phyloP scores from a whole-genome alignment of 371 early-diverging fungal species.

The Mucor lusitanicus region DNA sequence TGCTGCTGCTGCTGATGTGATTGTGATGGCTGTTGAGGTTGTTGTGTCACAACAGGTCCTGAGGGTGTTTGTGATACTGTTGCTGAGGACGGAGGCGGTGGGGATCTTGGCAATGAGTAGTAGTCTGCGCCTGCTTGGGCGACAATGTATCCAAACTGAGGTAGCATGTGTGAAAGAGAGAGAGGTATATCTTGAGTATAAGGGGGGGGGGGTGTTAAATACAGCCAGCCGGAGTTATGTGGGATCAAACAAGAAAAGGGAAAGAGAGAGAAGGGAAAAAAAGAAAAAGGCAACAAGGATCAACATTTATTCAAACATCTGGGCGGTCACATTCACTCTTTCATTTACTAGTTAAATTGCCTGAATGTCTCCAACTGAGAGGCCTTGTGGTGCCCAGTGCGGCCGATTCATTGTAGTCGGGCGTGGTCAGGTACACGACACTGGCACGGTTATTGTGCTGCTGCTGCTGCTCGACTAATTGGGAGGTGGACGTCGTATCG shows the following conservation, averaged over 20 bases:
- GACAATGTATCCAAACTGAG: conserved; percentile 53
- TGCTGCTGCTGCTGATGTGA: neutral
- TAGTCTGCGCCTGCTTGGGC: conserved; percentile 51
- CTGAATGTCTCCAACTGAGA: conserved; percentile 24
- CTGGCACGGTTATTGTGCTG: neutral
- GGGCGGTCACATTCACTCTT: neutral
- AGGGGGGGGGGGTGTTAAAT: neutral
- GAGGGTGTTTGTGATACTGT: neutral
- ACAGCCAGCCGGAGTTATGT: neutral
- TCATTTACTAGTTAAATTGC: neutral
- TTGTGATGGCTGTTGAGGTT: neutral
- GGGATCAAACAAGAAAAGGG: conserved; percentile 7
- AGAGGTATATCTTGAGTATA: neutral
- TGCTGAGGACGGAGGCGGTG: neutral
- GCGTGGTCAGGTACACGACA: conserved; percentile 21
- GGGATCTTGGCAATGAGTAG: conserved; percentile 17
- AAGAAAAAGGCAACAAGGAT: conserved; percentile 12
- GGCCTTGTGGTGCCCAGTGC: conserved; percentile 29
- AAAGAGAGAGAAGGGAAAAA: conserved; percentile 10
- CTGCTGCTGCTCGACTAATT: conserved; percentile 11
- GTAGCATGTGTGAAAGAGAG: conserved; percentile 58
- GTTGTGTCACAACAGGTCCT: neutral
- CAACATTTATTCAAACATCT: neutral
- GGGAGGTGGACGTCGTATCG: neutral
- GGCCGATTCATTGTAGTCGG: conserved; percentile 23